Percentiles rank a stretch among this genome's conserved stretches.
Evolutionary conservation across 2,329 filamentous ascomycete genomes (phyloP).

Genomic region (Dactylellina drechsleri): DNA sequence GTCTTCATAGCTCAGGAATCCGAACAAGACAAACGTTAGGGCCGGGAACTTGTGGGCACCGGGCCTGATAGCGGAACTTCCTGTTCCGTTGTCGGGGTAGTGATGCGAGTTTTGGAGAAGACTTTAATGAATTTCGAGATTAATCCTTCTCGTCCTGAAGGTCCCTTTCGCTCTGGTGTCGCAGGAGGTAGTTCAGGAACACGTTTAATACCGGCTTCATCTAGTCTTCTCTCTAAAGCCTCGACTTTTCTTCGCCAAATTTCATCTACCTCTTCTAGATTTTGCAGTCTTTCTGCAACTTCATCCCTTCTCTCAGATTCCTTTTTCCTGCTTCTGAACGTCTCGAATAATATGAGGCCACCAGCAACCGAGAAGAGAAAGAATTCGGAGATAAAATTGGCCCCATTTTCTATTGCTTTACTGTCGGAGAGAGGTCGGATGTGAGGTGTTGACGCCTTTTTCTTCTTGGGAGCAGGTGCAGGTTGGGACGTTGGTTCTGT

Average conservation of each 20-base stretch:
- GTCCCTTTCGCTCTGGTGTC: conserved; percentile 11
- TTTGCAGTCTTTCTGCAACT: conserved; percentile 69
- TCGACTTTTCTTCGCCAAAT: conserved; percentile 53
- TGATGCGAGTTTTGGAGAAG: conserved; percentile 25
- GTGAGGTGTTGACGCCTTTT: conserved; percentile 63
- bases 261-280: conserved; percentile 65
- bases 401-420: conserved; percentile 75
- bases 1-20: not conserved
- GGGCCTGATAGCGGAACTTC: conserved; percentile 6
- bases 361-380: conserved; percentile 75
- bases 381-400: conserved; percentile 74
- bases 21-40: not conserved
- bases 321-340: conserved; percentile 71
- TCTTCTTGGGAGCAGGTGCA: conserved; percentile 26
- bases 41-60: conserved; percentile 9
- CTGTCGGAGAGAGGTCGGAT: conserved; percentile 74
- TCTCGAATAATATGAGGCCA: conserved; percentile 71
- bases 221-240: conserved; percentile 44
- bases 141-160: conserved; percentile 13
- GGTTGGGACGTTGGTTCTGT: not conserved
- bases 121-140: conserved; percentile 23
- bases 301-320: conserved; percentile 70
- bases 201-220: conserved; percentile 42
- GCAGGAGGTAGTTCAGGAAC: conserved; percentile 24
- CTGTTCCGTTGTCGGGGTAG: not conserved